Base-by-base conservation (phyloP, 192 early-diverging fungal genomes). In the Glomus cerebriforme region DNA sequence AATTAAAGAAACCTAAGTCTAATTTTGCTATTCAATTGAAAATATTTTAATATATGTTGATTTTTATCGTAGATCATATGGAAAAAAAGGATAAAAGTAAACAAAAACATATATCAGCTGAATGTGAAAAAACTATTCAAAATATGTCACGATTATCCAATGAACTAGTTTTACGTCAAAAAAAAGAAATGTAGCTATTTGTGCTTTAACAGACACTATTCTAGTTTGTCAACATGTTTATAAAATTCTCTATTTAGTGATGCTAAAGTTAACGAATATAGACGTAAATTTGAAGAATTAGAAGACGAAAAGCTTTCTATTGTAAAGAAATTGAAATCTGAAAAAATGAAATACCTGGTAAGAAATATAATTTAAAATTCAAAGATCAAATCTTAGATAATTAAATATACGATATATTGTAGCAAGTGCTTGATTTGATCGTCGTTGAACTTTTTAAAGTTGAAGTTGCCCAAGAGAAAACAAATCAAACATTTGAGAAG, bases 261-360 rank as follows among this genome's bases (percentile, higher is more conserved):
- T 19, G 29, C 27, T 5, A 73, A 73, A 73, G 31, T 59, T 34
- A 73, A 59, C 19, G 47, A 73, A 73, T 73, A 73, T 59, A 73
- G 22, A 34, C 24, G 12, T 1, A 73, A 73, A 35, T 27, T 31
- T 19, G 72, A 73, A 59, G 72, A 73, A 73, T 59, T 73, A 27
- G 72, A 73, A 19, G 29, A 73, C 19, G 72, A 73, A 29, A 39
- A 31, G 26, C 27, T 73, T 26, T 13, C 24, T 32, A 73, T 73
- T 32, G 17, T 73, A 24, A 73, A 73, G 58, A 73, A 73, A 58
- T 59, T 73, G 49, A 73, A 27, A 73, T 59, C 49, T 39, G 72
- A 73, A 29, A 49, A 59, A 31, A 27, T 15, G 7, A 49, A 73
- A 58, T 73, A 73, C 59, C 59, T 73, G 72, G 72, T 73, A 73